Evolutionary conservation across 1,284 basidiomycete genomes (phyloP), one percentile per base, ranked within the genome.

Genomic region (Melampsora larici-populina): DNA sequence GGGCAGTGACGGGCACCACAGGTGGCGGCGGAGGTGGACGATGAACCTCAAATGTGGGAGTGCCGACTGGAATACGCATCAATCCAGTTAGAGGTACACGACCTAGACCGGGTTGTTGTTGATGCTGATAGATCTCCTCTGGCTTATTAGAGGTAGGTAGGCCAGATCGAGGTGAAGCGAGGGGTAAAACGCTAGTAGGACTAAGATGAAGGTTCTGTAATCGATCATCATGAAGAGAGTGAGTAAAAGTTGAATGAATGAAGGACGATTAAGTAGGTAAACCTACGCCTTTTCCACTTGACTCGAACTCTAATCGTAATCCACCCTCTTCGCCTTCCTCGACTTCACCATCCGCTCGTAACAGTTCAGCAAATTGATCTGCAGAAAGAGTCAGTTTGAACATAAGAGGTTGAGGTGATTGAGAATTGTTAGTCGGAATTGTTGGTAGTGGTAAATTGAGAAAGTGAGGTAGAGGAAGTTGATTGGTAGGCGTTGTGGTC

Each of bases 271-370:
- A 40, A 63, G 33, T 36, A 55, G 26, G 55, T 24, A 17, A 9
- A 68, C 75, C 31, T 21, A 77, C n/a, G n/a, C n/a, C n/a, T n/a
- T n/a, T n/a, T n/a, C n/a, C n/a, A n/a, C n/a, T n/a, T n/a, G n/a
- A n/a, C 18, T 77, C 67, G 26, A 77, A 77, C n/a, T 77, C 75
- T 6, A 77, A 36, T 48, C 75, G 55, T 2, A 77, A 43, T 2
- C 67, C 75, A 36, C 75, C 75, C 33, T 77, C 75, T 36, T 77
- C 75, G 15, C 75, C 75, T 33, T 77, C 75, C 26, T 77, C 75
- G 60, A 77, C 67, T 18, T 77, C 75, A 2, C 66, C 66, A 64
- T 77, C 75, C 21, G 69, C 31, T 31, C 26, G 60, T 24, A 77
- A 46, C 1, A 77, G 67, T 43, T 77, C 66, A 26, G 67, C 43